Percentiles rank a stretch among this genome's conserved stretches.
phyloP scores from a whole-genome alignment of 2,329 filamentous ascomycete genomes.

The Colletotrichum chrysophilum region DNA sequence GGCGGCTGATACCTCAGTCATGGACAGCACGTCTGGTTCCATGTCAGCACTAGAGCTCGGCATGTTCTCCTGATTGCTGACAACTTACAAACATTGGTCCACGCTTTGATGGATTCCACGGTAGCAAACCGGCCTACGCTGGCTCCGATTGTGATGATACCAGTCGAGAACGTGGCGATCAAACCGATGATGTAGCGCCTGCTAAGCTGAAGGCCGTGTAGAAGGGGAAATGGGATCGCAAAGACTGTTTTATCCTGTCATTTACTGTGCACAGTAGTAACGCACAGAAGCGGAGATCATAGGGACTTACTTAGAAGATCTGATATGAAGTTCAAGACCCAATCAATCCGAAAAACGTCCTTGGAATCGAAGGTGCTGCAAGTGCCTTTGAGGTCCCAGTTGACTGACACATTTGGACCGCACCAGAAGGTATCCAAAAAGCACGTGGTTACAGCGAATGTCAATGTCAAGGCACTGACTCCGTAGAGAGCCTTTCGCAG shows the following conservation, averaged over 20 bases:
- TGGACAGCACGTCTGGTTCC: slow-evolving; percentile 23
- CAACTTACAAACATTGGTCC: slow-evolving; percentile 27
- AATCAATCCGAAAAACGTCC: slow-evolving; percentile 31
- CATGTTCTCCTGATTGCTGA: not conserved
- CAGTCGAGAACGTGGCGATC: slow-evolving; percentile 22
- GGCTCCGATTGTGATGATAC: slow-evolving; percentile 25
- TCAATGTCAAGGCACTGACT: slow-evolving; percentile 24
- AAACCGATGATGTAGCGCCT: slow-evolving; percentile 26
- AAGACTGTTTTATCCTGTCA: slow-evolving; percentile 19
- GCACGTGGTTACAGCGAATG: slow-evolving; percentile 28
- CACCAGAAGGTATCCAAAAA: slow-evolving; percentile 36
- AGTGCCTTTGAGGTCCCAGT: slow-evolving; percentile 27
- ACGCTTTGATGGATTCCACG: slow-evolving; percentile 22
- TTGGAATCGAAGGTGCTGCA: slow-evolving; percentile 31
- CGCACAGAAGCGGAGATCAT: not conserved
- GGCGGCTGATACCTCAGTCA: slow-evolving; percentile 25
- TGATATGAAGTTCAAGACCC: slow-evolving; percentile 30
- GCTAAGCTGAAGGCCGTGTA: slow-evolving; percentile 22
- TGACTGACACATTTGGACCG: slow-evolving; percentile 29
- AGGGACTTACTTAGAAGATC: slow-evolving; percentile 24
- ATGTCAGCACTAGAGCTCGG: not conserved
- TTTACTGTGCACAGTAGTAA: accelerated
- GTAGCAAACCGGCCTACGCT: slow-evolving; percentile 27
- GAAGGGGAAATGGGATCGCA: slow-evolving; percentile 25
- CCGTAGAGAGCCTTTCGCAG: slow-evolving; percentile 28